Conservation (phyloP, 768 basidiomycete species). For the Mycena epipterygia region DNA sequence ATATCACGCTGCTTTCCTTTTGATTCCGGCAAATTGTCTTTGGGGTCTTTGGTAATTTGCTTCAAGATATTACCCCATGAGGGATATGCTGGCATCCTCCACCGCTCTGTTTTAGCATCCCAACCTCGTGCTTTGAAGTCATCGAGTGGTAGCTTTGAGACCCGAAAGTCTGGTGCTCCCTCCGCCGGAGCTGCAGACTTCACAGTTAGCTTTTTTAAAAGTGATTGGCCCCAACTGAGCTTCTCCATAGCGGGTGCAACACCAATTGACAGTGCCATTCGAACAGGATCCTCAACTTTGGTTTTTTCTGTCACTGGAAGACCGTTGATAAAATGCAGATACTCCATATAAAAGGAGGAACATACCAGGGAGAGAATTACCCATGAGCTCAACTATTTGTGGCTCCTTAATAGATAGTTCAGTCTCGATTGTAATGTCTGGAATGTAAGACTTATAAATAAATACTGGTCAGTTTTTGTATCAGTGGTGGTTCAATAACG, state of each 20-base stretch:
- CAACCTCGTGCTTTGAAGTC: background rate
- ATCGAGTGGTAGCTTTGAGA: background rate
- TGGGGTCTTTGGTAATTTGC: too few species aligned
- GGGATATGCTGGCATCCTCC: constrained; percentile 2
- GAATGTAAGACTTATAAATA: background rate
- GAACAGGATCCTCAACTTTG: background rate
- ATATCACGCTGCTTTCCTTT: too few species aligned
- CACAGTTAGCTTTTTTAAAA: background rate
- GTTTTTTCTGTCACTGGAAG: background rate
- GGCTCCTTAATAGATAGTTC: background rate
- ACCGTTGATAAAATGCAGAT: background rate
- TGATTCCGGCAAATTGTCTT: too few species aligned
- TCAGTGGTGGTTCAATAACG: background rate
- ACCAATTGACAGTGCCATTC: background rate
- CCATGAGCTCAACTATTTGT: background rate
- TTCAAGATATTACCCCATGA: background rate
- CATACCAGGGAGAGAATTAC: background rate
- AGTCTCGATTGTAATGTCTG: background rate
- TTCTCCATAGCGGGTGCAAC: background rate
- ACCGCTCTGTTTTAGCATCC: background rate
- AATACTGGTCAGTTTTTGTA: background rate
- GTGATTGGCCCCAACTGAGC: background rate
- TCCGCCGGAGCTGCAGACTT: background rate
- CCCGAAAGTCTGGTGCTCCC: background rate
- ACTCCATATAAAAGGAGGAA: background rate